Evolutionary conservation across 176 grass and related monocot species (phyloP), one percentile per base, ranked within the genome.

Genomic region (Dendrocalamus sinicus): DNA sequence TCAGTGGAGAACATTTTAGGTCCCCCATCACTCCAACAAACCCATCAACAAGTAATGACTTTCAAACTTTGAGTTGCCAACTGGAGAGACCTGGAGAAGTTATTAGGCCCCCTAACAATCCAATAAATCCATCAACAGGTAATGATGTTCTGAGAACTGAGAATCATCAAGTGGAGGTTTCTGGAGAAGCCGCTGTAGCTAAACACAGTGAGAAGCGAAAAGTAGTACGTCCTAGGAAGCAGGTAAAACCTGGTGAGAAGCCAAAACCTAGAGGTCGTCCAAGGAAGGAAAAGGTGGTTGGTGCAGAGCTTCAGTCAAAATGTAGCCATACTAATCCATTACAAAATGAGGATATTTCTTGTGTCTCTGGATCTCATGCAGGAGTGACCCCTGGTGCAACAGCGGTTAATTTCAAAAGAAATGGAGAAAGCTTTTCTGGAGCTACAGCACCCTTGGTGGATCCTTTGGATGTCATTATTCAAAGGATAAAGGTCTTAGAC

Each of bases 391-490:
- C 50, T 80, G 37, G 75, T 70, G 72, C 63, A 74, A 77, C 19
- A 59, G 57, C 51, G 30, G 20, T 80, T 28, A 46, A 58, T 71
- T 62, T 43, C 28, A 52, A 67, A 71, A 32, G 48, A 71, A 62
- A 30, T 63, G 67, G 63, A 46, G 68, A 86, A 89, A 66, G 70
- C 39, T 81, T 57, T 65, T 39, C 61, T 72, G 80, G 81, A 80
- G 76, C 30, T 64, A 51, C 75, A 62, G 61, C 60, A 52, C 28
- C 73, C 54, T 60, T 67, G 47, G 45, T 51, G 16, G 77, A 87
- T 85, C 73, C 79, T 78, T 86, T 95, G 30, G 87, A 93, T 84
- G 62, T 82, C 65, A 83, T 91, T 52, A 91, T 91, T 82, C 77
- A 80, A 79, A 93, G 77, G 84, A 73, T 95, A 58, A 72, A 75